Percentiles rank a stretch among this genome's conserved stretches.
These are phyloP conservation scores for Verticillium zaregamsianum DNA, from an alignment of 2,329 filamentous ascomycete genomes.

Conservation along the genomic window DNA sequence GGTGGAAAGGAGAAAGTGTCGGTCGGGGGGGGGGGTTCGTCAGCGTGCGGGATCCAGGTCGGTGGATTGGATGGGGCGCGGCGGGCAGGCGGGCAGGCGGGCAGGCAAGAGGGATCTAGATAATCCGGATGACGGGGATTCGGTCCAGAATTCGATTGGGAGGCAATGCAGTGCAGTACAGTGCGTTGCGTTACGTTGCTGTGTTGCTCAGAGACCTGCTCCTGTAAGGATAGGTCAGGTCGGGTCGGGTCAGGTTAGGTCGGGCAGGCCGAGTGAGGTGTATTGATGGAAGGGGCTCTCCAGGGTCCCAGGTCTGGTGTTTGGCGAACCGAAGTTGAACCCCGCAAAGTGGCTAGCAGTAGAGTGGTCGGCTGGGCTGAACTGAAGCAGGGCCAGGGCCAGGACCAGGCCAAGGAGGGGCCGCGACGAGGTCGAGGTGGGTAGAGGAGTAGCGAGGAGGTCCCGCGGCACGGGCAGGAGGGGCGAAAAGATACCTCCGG, in stretches of 20 bases:
- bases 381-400: neutral
- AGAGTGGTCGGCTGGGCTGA: neutral
- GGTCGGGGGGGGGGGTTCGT: constrained; percentile 3
- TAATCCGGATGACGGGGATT: constrained; percentile 1
- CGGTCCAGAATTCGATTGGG: no score
- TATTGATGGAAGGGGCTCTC: neutral
- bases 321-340: constrained; percentile 5
- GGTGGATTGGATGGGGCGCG: neutral
- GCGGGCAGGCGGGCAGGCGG: neutral
- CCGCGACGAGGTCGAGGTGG: neutral
- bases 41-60: neutral
- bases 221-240: neutral
- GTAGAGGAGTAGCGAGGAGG: neutral
- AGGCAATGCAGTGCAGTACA: no score
- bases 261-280: neutral
- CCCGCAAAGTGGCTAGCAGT: constrained; percentile 1
- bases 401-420: neutral
- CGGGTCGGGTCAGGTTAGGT: neutral
- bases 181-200: no score
- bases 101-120: neutral
- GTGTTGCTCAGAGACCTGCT: neutral
- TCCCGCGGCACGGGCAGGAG: neutral
- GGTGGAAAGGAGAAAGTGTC: neutral
- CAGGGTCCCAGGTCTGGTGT: neutral
- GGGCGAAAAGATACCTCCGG: neutral